Evolutionary conservation across 2,329 filamentous ascomycete species (phyloP), one percentile per base, ranked within the genome.

Genomic region (Penicillium capsulatum): DNA sequence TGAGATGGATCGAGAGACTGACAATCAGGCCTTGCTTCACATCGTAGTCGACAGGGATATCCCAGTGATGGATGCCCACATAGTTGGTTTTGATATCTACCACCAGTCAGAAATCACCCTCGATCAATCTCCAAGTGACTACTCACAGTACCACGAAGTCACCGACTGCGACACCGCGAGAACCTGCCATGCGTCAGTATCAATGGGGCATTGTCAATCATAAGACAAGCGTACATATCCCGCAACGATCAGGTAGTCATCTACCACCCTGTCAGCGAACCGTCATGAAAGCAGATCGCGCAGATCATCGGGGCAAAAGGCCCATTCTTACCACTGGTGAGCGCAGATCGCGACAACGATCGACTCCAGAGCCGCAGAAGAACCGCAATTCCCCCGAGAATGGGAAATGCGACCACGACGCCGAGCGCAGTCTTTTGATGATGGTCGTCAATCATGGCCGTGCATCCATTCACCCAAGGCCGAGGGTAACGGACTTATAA

Each of bases 61-160:
- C 54, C 39, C 40, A 43, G 4, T 29, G 11, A 22, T 58, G 54
- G 29, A 58, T 53, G 3, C 58, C 57, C 27, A 55, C 40, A 45
- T 55, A 54, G 26, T 57, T 58, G 3, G 45, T 29, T 35, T 55
- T 56, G 27, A 57, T 51, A n/a, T 48, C 56, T 60, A 13, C 16
- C n/a, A 30, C 14, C 9, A 17, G 22, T 11, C 22, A 24, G 22
- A 11, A 24, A 24, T 11, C n/a, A 15, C 11, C 15, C 29, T 5
- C 29, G 14, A 16, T 24, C n/a, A 6, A 6, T 5, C 15, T 10
- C 13, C 9, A 14, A 11, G 7, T 15, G 3, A 29, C 7, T 7
- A 53, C 55, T 17, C 40, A 57, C 55, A 58, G 32, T 53, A 50
- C 54, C 55, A 58, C 2, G 48, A 48, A 7, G 55, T 54, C 11